Conservation (phyloP, 169 alveolate genomes). For the Eimeria necatrix region DNA sequence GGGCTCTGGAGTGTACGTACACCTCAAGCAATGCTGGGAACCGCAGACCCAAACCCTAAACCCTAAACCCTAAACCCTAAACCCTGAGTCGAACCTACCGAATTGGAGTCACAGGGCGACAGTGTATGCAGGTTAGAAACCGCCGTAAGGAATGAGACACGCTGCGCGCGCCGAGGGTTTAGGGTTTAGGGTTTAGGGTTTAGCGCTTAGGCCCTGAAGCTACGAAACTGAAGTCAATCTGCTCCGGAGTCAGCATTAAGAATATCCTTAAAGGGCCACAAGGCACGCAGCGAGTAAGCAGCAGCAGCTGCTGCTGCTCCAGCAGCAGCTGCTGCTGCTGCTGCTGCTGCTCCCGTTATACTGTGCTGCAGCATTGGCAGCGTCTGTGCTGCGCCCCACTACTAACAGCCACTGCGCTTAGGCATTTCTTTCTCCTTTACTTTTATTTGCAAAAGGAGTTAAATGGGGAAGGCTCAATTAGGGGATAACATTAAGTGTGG, state of each 20-base stretch:
- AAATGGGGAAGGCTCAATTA: too few species aligned
- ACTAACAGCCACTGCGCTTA: too few species aligned
- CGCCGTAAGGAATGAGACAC: slow-evolving; percentile 21
- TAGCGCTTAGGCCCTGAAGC: background rate
- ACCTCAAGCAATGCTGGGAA: background rate
- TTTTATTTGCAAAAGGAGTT: too few species aligned
- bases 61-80: slow-evolving; percentile 30
- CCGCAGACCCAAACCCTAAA: slow-evolving; percentile 28
- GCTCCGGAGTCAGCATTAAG: slow-evolving; percentile 1
- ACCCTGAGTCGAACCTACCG: background rate
- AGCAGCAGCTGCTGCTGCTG: slow-evolving; percentile 12
- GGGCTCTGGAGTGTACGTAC: slow-evolving; percentile 50
- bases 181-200: slow-evolving; percentile 36
- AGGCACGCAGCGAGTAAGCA: slow-evolving; percentile 1
- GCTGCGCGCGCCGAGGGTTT: background rate
- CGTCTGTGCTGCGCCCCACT: too few species aligned
- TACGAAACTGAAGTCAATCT: slow-evolving; percentile 10
- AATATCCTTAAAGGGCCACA: background rate
- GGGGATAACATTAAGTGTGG: too few species aligned
- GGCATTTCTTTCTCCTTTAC: too few species aligned
- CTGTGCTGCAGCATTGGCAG: too few species aligned
- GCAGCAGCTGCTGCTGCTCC: slow-evolving; percentile 38
- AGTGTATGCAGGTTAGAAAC: background rate
- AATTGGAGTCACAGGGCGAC: background rate
- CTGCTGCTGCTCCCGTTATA: too few species aligned